These are phyloP conservation scores for Starmerella floris DNA, from an alignment of 805 yeast genomes.

Conservation along the genomic window DNA sequence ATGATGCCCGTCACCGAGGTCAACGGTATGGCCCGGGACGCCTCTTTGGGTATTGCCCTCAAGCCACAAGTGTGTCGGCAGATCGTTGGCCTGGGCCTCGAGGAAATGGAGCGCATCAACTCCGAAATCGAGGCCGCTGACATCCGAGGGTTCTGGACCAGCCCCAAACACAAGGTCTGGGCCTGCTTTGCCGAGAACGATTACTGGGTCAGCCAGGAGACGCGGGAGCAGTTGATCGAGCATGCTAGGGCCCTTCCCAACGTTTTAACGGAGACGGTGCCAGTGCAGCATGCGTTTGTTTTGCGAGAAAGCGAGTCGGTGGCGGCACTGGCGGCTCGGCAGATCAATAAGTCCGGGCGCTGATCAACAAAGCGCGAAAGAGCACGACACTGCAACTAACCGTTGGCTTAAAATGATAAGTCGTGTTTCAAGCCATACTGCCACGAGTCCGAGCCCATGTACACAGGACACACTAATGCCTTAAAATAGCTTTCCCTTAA, in stretches of 20 bases:
- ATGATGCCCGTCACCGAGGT: slow-evolving; percentile 12
- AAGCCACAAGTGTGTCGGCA: slow-evolving; percentile 39
- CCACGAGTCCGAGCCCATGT: no score
- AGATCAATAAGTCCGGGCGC: neutral
- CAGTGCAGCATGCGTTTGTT: slow-evolving; percentile 49
- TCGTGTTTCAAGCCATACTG: no score
- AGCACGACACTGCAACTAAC: no score
- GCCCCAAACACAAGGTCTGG: slow-evolving; percentile 34
- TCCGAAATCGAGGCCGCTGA: slow-evolving; percentile 28
- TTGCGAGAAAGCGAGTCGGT: slow-evolving; percentile 38
- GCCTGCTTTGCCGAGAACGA: slow-evolving; percentile 45
- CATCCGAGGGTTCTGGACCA: slow-evolving; percentile 36
- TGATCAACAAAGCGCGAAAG: no score
- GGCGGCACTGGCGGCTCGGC: slow-evolving; percentile 26
- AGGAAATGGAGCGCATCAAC: slow-evolving; percentile 44
- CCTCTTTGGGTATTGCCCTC: slow-evolving; percentile 27
- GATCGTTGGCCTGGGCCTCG: slow-evolving; percentile 42
- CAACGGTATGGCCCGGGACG: slow-evolving; percentile 4
- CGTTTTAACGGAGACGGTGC: slow-evolving; percentile 28
- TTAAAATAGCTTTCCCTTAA: no score
- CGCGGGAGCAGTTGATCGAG: slow-evolving; percentile 31
- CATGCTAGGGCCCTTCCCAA: slow-evolving; percentile 28
- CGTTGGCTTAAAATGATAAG: no score
- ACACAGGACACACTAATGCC: no score
- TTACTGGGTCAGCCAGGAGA: slow-evolving; percentile 48